These are phyloP conservation scores for Xylona heveae DNA, from an alignment of 495 filamentous ascomycete species.

Conservation along the genomic window DNA sequence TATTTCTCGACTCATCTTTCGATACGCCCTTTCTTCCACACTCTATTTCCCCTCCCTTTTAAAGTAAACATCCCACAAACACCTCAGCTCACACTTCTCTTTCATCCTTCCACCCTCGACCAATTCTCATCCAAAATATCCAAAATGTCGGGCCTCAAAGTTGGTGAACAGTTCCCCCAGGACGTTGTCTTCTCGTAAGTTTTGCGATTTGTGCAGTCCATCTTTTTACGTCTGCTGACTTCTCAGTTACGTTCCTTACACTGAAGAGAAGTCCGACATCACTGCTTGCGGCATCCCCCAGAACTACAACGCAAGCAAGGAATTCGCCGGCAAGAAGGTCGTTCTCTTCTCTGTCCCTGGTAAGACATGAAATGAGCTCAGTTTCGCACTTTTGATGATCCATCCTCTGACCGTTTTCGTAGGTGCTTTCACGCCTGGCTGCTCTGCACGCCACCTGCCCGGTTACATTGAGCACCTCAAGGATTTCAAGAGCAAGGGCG, in stretches of 20 bases:
- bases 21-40: too few species aligned
- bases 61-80: too few species aligned
- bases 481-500: constrained; percentile 61
- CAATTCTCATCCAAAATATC: too few species aligned
- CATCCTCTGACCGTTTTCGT: constrained; percentile 9
- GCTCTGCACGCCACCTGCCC: constrained; percentile 69
- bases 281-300: constrained; percentile 60
- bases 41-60: too few species aligned
- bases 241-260: constrained; percentile 47
- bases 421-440: constrained; percentile 90
- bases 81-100: too few species aligned
- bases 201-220: constrained; percentile 1
- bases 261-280: constrained; percentile 36
- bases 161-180: constrained; percentile 65
- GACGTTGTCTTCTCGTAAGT: constrained; percentile 55
- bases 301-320: constrained; percentile 66
- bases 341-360: constrained; percentile 79
- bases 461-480: constrained; percentile 59
- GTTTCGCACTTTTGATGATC: constrained; percentile 4
- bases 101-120: too few species aligned
- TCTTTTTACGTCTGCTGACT: constrained; percentile 5
- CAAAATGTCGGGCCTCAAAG: constrained; percentile 48
- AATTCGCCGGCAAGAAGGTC: constrained; percentile 75
- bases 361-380: constrained; percentile 10
- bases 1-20: too few species aligned